Conservation (phyloP, 73 alveolate genomes). For the Paramecium octaurelia region DNA sequence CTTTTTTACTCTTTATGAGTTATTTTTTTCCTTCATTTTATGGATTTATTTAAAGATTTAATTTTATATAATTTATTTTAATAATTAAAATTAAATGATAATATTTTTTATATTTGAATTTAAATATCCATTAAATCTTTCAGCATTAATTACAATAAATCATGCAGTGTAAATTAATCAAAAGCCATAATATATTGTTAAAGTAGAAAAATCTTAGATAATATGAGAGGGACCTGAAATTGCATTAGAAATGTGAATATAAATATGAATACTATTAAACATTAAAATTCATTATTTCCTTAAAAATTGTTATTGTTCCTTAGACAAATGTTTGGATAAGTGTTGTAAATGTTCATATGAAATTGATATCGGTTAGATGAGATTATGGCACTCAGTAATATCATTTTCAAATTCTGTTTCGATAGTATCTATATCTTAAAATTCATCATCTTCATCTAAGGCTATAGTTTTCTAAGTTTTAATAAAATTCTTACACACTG, state of each 20-base stretch:
- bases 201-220: neutral
- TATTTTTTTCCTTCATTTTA: neutral
- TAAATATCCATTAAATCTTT: neutral
- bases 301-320: neutral
- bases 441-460: conserved; percentile 1
- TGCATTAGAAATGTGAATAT: neutral
- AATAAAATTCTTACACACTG: neutral
- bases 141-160: neutral
- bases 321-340: neutral
- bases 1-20: neutral
- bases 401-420: conserved; percentile 40
- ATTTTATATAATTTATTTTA: neutral
- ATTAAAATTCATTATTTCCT: neutral
- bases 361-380: neutral
- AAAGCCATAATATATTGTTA: neutral
- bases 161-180: neutral
- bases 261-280: neutral
- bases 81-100: neutral
- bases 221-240: neutral
- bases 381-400: neutral
- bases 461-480: neutral
- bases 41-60: neutral
- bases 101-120: neutral
- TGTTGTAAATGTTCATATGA: neutral
- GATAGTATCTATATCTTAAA: neutral